Evolutionary conservation across 805 yeast genomes (phyloP).

Genomic region (Wickerhamiella bombiphila): DNA sequence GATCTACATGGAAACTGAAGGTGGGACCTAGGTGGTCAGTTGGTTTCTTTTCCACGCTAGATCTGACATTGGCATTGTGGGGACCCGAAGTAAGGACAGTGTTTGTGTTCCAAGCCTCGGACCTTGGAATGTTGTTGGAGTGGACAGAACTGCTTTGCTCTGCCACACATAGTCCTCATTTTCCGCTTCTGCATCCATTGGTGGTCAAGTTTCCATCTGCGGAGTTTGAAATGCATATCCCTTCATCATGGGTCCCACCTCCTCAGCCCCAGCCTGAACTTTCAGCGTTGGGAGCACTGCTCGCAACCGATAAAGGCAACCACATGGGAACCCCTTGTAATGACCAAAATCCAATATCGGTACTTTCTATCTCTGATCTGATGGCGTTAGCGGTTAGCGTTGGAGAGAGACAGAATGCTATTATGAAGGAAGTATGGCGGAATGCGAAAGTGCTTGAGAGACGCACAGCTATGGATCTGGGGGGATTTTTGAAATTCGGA

Average conservation of each 20-base stretch:
- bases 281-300: no score
- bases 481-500: background rate
- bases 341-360: no score
- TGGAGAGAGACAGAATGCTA: no score
- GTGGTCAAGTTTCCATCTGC: slow-evolving; percentile 9
- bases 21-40: slow-evolving; percentile 26
- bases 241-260: background rate
- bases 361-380: no score
- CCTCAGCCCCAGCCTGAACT: no score
- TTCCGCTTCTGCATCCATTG: slow-evolving; percentile 19
- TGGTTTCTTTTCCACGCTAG: slow-evolving; percentile 48
- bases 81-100: slow-evolving; percentile 4
- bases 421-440: no score
- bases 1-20: slow-evolving; percentile 9
- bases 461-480: no score
- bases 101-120: background rate
- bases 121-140: background rate
- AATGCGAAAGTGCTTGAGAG: no score
- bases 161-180: slow-evolving; percentile 1
- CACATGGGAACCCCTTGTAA: no score
- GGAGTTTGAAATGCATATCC: background rate
- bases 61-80: slow-evolving; percentile 51
- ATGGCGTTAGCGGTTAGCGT: no score
- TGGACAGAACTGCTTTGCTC: background rate
- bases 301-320: no score